Conservation (phyloP, 179 eudicot species). For the Sideroxylon spinosum region DNA sequence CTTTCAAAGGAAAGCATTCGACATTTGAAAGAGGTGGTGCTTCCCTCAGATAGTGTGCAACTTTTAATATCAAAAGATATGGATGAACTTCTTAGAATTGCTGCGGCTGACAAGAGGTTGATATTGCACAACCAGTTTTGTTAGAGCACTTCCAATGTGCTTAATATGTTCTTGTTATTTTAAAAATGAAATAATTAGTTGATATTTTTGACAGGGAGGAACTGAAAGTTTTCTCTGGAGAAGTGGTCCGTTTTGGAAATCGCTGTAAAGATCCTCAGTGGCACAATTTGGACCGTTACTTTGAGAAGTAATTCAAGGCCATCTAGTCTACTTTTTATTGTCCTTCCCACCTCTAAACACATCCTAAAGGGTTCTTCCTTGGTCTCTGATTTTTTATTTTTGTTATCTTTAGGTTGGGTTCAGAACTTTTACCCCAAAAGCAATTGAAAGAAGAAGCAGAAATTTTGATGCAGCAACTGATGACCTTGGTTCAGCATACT, state of each 20-base stretch:
- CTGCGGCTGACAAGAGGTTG: slow-evolving; percentile 95
- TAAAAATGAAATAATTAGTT: background rate
- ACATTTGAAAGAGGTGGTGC: slow-evolving; percentile 82
- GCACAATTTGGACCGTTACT: slow-evolving; percentile 95
- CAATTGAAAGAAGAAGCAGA: slow-evolving; percentile 84
- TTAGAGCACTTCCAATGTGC: background rate
- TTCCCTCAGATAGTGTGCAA: slow-evolving; percentile 88
- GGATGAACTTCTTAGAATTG: slow-evolving; percentile 78
- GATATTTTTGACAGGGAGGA: slow-evolving; percentile 65
- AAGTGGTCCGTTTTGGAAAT: slow-evolving; percentile 97
- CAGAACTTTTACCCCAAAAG: slow-evolving; percentile 64
- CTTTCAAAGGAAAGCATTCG: slow-evolving; percentile 71
- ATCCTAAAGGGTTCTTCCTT: slow-evolving; percentile 18
- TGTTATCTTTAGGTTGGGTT: slow-evolving; percentile 52
- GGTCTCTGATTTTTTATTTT: slow-evolving; percentile 20
- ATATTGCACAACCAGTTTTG: slow-evolving; percentile 12
- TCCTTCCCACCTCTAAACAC: no score
- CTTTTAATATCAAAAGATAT: slow-evolving; percentile 67
- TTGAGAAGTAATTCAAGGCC: slow-evolving; percentile 66
- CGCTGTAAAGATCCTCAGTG: slow-evolving; percentile 98
- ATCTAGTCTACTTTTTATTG: slow-evolving; percentile 12
- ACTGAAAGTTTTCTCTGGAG: slow-evolving; percentile 76
- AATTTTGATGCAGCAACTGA: slow-evolving; percentile 58
- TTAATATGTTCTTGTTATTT: slow-evolving; percentile 13
- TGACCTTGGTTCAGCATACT: slow-evolving; percentile 77